Base-by-base conservation (phyloP, 805 yeast species). In the Saturnispora serradocipensis region DNA sequence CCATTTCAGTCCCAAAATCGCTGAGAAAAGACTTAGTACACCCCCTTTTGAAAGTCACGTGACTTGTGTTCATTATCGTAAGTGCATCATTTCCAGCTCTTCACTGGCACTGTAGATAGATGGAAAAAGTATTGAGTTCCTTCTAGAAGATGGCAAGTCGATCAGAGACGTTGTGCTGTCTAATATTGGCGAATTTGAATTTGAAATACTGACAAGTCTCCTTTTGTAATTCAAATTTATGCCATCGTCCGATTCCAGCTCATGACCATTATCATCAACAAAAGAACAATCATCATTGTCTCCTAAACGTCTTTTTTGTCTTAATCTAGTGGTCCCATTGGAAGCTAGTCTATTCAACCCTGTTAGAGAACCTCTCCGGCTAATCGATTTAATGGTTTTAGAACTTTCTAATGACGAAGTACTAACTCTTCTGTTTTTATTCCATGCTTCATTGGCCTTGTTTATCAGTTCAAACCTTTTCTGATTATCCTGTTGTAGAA, bases 361-460 rank as follows among this genome's bases (percentile, higher is more conserved):
- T 5, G 47, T 49, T 10, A 43, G 16, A 16, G 51, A 49, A 15
- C 43, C 51, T 25, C 50, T 32, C n/a, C 56, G 39, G 22, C 54
- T 49, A 2, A 30, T n/a, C 1, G 58, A 53, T 30, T 28, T 43
- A 8, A 40, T 45, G 15, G 48, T 51, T 43, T 25, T 43, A 8
- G 46, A 34, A 35, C 52, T 46, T 35, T 55, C 57, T 25, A 51
- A n/a, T 5, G 58, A 55, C 10, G 57, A 51, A 10, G 52, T 54
- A n/a, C 58, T 53, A 22, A 53, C 55, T 10, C 54, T 40, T 16
- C 61, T 58, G 45, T 58, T 59, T 35, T 63, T 59, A 44, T 60
- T 70, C 73, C 73, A 70, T 1, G 65, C 54, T 50, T 66, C 65
- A 52, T 70, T 70, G 5, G 70, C 70, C 49, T 58, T 62, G 48